Percentiles rank a stretch among this genome's conserved stretches.
Evolutionary conservation across 768 basidiomycete species (phyloP).

Genomic region (Lentinula guzmanii): DNA sequence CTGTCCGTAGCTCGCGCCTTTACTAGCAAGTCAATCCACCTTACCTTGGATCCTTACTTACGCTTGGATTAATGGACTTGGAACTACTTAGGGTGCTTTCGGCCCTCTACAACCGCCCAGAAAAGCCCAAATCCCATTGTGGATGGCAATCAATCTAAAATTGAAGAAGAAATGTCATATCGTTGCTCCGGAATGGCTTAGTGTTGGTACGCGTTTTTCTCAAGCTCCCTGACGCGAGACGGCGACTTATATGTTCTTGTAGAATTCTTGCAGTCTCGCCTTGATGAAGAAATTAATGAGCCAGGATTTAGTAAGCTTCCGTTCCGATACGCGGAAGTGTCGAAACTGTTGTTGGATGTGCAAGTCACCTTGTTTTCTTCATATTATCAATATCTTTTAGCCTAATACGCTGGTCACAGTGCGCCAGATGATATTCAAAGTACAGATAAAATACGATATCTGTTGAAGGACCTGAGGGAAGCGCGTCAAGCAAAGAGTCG

Average conservation of each 20-base stretch:
- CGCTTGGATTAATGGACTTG: background rate
- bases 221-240: background rate
- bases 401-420: conserved; percentile 31
- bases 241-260: background rate
- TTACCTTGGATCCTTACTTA: background rate
- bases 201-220: conserved; percentile 52
- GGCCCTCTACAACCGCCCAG: conserved; percentile 89
- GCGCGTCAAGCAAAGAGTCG: conserved; percentile 92
- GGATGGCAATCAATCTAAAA: conserved; percentile 95
- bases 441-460: conserved; percentile 75
- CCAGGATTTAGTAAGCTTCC: conserved; percentile 76
- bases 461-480: conserved; percentile 94
- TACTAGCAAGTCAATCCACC: background rate
- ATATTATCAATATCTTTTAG: background rate
- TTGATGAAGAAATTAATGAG: conserved; percentile 69
- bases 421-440: conserved; percentile 87
- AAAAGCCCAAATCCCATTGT: conserved; percentile 83
- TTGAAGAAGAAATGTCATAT: conserved; percentile 93
- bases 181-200: conserved; percentile 85
- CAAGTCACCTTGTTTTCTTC: conserved; percentile 31
- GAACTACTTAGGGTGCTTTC: conserved; percentile 66
- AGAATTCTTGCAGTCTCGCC: conserved; percentile 79
- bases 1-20: conserved; percentile 40
- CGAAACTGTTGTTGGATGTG: conserved; percentile 92
- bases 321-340: conserved; percentile 84